phyloP scores from a whole-genome alignment of 768 basidiomycete genomes.

The Auricularia sp. region DNA sequence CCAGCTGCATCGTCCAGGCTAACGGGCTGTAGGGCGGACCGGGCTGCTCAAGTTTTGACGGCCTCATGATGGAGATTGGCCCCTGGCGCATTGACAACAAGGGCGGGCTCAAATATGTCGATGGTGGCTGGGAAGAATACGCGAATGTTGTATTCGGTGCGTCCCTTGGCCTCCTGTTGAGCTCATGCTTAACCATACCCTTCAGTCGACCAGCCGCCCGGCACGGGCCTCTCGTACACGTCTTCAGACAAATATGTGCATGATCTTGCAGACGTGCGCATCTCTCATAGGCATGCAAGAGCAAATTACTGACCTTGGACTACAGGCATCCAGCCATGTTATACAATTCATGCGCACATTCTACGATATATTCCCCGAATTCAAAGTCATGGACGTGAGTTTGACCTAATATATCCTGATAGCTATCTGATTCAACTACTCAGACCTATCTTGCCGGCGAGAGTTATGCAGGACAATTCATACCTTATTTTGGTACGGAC shows the following conservation, averaged over 20 bases:
- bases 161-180: constrained; percentile 20
- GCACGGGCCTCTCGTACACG: constrained; percentile 88
- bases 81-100: constrained; percentile 75
- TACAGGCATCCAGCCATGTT: constrained; percentile 66
- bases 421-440: constrained; percentile 2
- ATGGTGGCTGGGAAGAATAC: constrained; percentile 97
- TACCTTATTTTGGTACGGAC: constrained; percentile 79
- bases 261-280: constrained; percentile 54
- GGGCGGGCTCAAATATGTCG: constrained; percentile 58
- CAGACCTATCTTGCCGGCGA: constrained; percentile 96
- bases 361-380: constrained; percentile 87
- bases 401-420: neutral
- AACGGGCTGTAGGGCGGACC: constrained; percentile 65
- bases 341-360: constrained; percentile 81
- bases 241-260: constrained; percentile 80
- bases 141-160: constrained; percentile 85
- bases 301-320: neutral
- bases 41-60: constrained; percentile 95
- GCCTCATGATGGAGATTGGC: constrained; percentile 96
- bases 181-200: neutral
- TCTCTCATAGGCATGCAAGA: neutral
- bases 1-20: neutral
- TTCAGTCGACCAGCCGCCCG: constrained; percentile 93
- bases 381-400: constrained; percentile 69
- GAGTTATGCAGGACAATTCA: constrained; percentile 95